Evolutionary conservation across 2,329 filamentous ascomycete species (phyloP).

Genomic region (Sporothrix humicola): DNA sequence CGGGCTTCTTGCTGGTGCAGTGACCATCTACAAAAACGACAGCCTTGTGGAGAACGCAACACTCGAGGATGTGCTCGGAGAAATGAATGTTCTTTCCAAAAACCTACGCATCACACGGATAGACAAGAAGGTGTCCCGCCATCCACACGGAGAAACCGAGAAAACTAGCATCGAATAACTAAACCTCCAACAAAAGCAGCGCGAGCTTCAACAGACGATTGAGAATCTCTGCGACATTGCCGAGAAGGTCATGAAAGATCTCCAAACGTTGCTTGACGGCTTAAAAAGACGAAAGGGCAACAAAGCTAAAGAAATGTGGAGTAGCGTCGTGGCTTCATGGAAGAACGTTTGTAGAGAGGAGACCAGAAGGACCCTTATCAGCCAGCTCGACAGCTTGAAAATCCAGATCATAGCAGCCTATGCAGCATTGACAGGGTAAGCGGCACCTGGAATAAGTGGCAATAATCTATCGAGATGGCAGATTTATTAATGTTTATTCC

Average conservation of each 20-base stretch:
- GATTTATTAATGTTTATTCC: no score
- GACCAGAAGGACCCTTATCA: not conserved
- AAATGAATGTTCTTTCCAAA: not conserved
- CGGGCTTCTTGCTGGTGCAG: not conserved
- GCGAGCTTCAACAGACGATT: not conserved
- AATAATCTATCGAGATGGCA: no score
- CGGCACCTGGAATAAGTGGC: no score
- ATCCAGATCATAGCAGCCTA: not conserved
- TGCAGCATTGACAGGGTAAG: not conserved
- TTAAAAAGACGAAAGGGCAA: not conserved
- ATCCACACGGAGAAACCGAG: not conserved
- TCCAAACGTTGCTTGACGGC: not conserved
- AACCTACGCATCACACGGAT: not conserved
- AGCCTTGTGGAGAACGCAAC: not conserved
- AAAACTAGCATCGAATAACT: no score
- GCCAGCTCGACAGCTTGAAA: not conserved
- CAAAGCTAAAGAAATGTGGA: not conserved
- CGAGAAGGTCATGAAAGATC: not conserved
- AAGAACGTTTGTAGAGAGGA: not conserved
- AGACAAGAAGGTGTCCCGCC: not conserved
- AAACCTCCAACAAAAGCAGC: no score
- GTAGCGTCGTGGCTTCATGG: not conserved
- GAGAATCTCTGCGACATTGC: not conserved
- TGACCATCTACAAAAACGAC: not conserved
- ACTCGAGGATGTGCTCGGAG: not conserved